phyloP scores from a whole-genome alignment of 176 grass and related monocot genomes.

The Cymbopogon citratus region DNA sequence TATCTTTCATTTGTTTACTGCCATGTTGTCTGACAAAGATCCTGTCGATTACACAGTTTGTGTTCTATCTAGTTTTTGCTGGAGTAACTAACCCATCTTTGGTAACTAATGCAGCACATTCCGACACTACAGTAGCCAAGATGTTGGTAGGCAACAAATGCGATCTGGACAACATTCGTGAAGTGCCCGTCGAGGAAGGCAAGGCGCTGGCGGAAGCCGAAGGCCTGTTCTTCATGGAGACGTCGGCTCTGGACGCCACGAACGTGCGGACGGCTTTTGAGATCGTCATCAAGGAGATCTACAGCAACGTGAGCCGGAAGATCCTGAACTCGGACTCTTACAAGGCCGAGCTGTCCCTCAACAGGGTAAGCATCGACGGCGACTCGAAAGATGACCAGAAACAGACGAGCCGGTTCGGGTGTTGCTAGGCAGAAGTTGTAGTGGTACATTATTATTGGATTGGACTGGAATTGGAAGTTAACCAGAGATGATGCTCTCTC shows the following conservation, averaged over 20 bases:
- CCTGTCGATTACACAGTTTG: background rate
- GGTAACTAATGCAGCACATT: slow-evolving; percentile 58
- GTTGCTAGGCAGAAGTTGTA: slow-evolving; percentile 39
- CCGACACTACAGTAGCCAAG: slow-evolving; percentile 70
- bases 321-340: slow-evolving; percentile 71
- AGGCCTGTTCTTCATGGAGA: slow-evolving; percentile 92
- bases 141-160: slow-evolving; percentile 94
- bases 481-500: background rate
- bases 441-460: slow-evolving; percentile 33
- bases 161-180: slow-evolving; percentile 66
- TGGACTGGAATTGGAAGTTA: background rate
- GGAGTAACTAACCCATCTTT: background rate
- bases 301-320: slow-evolving; percentile 78
- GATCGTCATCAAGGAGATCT: slow-evolving; percentile 78
- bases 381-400: slow-evolving; percentile 49
- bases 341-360: slow-evolving; percentile 69
- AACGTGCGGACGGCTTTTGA: slow-evolving; percentile 80
- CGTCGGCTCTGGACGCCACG: slow-evolving; percentile 70
- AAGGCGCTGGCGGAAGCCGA: slow-evolving; percentile 71
- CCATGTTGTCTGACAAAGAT: background rate
- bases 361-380: slow-evolving; percentile 72
- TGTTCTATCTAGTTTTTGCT: background rate
- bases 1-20: background rate
- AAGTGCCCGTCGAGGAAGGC: slow-evolving; percentile 63
- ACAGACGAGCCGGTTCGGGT: slow-evolving; percentile 48